phyloP scores from a whole-genome alignment of 192 early-diverging fungal genomes.

The Coemansia sp. region DNA sequence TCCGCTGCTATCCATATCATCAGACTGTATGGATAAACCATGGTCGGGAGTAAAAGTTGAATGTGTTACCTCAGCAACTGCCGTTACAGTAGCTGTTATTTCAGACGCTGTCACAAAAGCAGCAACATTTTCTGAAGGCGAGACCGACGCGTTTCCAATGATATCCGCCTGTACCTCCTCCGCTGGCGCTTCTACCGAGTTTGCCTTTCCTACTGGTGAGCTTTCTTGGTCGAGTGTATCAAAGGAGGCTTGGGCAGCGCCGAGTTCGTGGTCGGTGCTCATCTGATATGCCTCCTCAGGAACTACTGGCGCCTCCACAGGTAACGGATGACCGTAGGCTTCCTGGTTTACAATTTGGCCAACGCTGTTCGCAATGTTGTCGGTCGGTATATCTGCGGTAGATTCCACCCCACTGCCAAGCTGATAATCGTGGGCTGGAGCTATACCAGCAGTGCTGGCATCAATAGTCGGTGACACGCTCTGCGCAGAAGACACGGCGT shows the following conservation, averaged over 20 bases:
- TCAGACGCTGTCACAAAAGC: neutral
- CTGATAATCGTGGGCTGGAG: neutral
- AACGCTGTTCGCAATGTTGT: neutral
- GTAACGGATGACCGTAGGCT: neutral
- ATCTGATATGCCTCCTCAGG: neutral
- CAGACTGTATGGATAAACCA: neutral
- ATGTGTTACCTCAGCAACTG: neutral
- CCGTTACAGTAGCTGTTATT: neutral
- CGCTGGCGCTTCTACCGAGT: neutral
- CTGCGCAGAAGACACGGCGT: neutral
- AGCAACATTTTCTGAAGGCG: neutral
- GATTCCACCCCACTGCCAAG: neutral
- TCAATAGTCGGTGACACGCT: neutral
- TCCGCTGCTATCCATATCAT: neutral
- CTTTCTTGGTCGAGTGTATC: neutral
- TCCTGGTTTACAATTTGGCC: neutral
- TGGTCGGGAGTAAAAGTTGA: neutral
- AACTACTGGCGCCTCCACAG: neutral
- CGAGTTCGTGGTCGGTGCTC: neutral
- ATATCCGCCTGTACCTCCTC: neutral
- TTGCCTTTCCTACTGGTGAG: neutral
- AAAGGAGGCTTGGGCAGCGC: neutral
- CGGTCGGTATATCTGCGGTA: neutral
- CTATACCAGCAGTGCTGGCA: neutral
- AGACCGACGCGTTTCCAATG: neutral